phyloP scores from a whole-genome alignment of 805 yeast species.

The Metschnikowia hibisci region DNA sequence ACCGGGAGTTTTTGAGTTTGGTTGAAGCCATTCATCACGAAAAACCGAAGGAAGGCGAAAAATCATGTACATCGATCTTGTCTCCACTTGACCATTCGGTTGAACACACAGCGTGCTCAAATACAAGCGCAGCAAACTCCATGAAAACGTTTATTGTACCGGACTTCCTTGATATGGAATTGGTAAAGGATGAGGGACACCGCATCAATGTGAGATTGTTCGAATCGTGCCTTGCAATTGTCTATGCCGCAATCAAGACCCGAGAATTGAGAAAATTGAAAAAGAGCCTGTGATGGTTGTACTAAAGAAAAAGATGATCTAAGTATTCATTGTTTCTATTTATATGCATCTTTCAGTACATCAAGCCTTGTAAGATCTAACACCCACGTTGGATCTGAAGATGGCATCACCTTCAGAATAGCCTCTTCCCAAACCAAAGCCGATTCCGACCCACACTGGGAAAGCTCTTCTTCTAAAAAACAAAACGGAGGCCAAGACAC shows the following conservation, averaged over 20 bases:
- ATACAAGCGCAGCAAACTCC: background rate
- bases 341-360: slow-evolving; percentile 1
- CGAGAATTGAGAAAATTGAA: slow-evolving; percentile 1
- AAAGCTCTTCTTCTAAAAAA: slow-evolving; percentile 91
- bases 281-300: background rate
- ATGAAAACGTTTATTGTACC: slow-evolving; percentile 1
- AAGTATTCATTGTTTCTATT: slow-evolving; percentile 1
- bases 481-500: slow-evolving; percentile 87
- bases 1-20: slow-evolving; percentile 1
- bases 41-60: background rate
- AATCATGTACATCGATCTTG: background rate
- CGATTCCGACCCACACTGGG: slow-evolving; percentile 97
- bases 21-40: slow-evolving; percentile 1
- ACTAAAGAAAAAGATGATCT: background rate
- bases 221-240: slow-evolving; percentile 10
- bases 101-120: background rate
- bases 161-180: background rate
- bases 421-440: slow-evolving; percentile 97
- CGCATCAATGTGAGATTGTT: slow-evolving; percentile 11
- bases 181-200: slow-evolving; percentile 8
- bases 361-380: slow-evolving; percentile 69
- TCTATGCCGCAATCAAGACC: slow-evolving; percentile 9
- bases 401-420: slow-evolving; percentile 98
- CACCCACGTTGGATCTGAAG: slow-evolving; percentile 77
- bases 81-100: background rate